A percentile compares a stretch with the other conserved stretches of the same genome.
These are phyloP conservation scores for Pyricularia pennisetigena DNA, from an alignment of 2,329 filamentous ascomycete genomes.

Conservation along the genomic window DNA sequence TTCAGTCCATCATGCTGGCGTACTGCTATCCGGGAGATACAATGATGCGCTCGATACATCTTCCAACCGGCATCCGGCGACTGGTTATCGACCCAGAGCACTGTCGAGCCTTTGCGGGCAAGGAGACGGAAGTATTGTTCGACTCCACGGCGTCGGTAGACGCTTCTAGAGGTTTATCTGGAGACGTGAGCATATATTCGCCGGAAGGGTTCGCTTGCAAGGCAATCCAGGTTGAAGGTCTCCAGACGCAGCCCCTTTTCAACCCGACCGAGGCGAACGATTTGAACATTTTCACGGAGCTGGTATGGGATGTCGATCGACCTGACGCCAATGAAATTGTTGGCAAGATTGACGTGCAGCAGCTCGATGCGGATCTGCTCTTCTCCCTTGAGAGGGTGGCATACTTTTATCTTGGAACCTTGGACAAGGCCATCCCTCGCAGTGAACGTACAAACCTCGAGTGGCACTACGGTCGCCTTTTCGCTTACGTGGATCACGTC, in stretches of 20 bases:
- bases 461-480: not conserved
- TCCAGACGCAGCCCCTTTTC: not conserved
- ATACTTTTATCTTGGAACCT: constrained; percentile 15
- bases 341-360: constrained; percentile 18
- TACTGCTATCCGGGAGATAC: constrained; percentile 22
- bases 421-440: not conserved
- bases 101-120: not conserved
- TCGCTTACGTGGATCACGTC: not conserved
- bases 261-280: not conserved
- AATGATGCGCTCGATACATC: constrained; percentile 19
- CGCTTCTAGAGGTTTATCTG: not conserved
- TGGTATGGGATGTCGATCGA: not conserved
- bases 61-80: constrained; percentile 17
- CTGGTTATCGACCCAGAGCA: constrained; percentile 8
- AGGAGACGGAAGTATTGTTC: not conserved
- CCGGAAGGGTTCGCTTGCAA: not conserved
- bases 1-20: constrained; percentile 24
- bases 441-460: not conserved
- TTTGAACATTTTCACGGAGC: not conserved
- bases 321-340: not conserved
- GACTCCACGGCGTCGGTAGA: constrained; percentile 1
- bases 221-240: not conserved
- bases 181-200: not conserved
- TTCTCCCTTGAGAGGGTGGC: constrained; percentile 18
- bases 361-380: constrained; percentile 14